Evolutionary conservation across 1,139 yeast genomes (phyloP).

Genomic region (Kurtzmaniella quercitrusa): DNA sequence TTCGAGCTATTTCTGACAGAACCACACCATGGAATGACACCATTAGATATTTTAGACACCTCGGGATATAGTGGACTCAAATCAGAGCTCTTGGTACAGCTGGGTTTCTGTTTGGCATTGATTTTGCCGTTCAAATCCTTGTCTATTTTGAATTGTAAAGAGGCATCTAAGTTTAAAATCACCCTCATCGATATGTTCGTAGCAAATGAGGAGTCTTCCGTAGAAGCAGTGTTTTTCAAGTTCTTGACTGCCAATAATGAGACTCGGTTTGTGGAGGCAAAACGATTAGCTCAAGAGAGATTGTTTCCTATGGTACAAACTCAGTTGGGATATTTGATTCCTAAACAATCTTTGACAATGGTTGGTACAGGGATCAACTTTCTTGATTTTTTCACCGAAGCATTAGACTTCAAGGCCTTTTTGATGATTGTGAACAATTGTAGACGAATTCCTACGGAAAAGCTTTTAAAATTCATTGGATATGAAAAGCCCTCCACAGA

Average conservation of each 20-base stretch:
- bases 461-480: slow-evolving; percentile 24
- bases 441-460: slow-evolving; percentile 18
- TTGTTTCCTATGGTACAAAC: slow-evolving; percentile 12
- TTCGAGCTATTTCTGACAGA: slow-evolving; percentile 11
- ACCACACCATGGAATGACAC: slow-evolving; percentile 2
- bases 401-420: slow-evolving; percentile 28
- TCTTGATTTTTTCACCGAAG: slow-evolving; percentile 17
- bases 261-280: slow-evolving; percentile 14
- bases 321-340: slow-evolving; percentile 21
- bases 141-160: slow-evolving; percentile 16
- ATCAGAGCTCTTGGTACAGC: slow-evolving; percentile 21
- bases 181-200: slow-evolving; percentile 17
- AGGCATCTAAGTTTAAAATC: slow-evolving; percentile 11
- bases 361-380: slow-evolving; percentile 13
- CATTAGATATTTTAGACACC: slow-evolving; percentile 7
- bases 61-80: slow-evolving; percentile 11
- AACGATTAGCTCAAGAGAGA: slow-evolving; percentile 9
- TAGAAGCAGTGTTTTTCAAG: slow-evolving; percentile 2
- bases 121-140: slow-evolving; percentile 27
- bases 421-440: slow-evolving; percentile 24
- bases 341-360: slow-evolving; percentile 12
- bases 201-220: slow-evolving; percentile 9
- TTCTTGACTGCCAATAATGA: slow-evolving; percentile 14
- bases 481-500: slow-evolving; percentile 7
- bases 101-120: slow-evolving; percentile 22